Conservation (phyloP, 2,329 filamentous ascomycete species). For the Coleophoma cylindrospora region DNA sequence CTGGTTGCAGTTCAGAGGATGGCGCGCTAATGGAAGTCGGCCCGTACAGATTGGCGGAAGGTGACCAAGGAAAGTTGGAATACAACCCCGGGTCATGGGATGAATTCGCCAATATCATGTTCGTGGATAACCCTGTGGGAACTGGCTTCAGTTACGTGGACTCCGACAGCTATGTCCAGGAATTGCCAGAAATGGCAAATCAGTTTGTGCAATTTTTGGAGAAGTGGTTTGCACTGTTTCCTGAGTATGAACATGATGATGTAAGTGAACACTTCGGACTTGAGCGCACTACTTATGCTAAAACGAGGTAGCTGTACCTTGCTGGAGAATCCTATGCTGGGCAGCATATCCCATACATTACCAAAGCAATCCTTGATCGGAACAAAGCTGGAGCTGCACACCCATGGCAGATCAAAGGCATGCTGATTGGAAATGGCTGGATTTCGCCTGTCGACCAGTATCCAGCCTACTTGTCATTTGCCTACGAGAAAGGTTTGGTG, state of each 20-base stretch:
- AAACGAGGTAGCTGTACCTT: constrained; percentile 68
- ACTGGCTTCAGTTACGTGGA: constrained; percentile 96
- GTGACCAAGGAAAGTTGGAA: constrained; percentile 52
- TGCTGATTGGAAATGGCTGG: constrained; percentile 97
- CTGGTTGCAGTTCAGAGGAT: constrained; percentile 96
- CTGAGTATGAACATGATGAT: constrained; percentile 87
- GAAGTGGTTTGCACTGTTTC: constrained; percentile 87
- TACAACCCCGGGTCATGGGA: constrained; percentile 97
- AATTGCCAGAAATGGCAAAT: constrained; percentile 81
- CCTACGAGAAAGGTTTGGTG: constrained; percentile 72
- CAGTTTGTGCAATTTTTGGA: constrained; percentile 88
- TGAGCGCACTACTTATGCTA: no score
- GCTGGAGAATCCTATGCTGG: constrained; percentile 96
- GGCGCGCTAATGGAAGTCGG: constrained; percentile 95
- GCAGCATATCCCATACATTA: constrained; percentile 95
- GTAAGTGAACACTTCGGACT: constrained; percentile 47
- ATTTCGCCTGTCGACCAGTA: constrained; percentile 90
- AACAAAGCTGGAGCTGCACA: constrained; percentile 59
- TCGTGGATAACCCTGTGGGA: constrained; percentile 95
- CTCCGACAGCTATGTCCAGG: constrained; percentile 78
- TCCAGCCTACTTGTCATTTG: constrained; percentile 75
- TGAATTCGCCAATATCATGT: constrained; percentile 94
- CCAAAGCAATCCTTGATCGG: constrained; percentile 81
- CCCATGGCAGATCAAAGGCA: constrained; percentile 74
- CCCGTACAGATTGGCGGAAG: constrained; percentile 79